Evolutionary conservation across 768 basidiomycete species (phyloP).

Genomic region (Agaricus subrufescens): DNA sequence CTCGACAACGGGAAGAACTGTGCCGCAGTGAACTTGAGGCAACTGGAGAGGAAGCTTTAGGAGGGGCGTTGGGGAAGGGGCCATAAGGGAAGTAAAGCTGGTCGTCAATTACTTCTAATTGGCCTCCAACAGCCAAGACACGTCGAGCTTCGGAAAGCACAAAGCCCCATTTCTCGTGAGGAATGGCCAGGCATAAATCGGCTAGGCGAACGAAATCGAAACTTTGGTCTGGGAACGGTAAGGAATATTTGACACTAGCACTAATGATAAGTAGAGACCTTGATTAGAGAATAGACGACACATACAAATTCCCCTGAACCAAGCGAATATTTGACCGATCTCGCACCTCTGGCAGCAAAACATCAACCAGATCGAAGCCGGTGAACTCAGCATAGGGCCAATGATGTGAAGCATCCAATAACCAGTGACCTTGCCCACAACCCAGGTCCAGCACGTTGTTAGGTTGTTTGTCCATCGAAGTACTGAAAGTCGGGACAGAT

Average conservation of each 20-base stretch:
- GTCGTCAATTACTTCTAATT: conserved; percentile 74
- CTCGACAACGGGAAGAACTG: neutral
- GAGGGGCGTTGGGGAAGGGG: conserved; percentile 10
- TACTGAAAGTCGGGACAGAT: conserved; percentile 57
- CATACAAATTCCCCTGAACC: conserved; percentile 67
- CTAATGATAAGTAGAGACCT: neutral
- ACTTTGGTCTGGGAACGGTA: conserved; percentile 58
- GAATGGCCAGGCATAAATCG: conserved; percentile 59
- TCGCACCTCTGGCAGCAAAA: conserved; percentile 33
- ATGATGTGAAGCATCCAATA: conserved; percentile 49
- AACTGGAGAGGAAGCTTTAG: neutral
- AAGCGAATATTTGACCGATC: conserved; percentile 42
- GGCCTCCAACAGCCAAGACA: conserved; percentile 55
- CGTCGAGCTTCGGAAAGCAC: conserved; percentile 59
- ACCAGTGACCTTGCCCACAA: conserved; percentile 71
- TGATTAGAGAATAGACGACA: conserved; percentile 12
- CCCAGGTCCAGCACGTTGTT: conserved; percentile 66
- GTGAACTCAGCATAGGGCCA: conserved; percentile 61
- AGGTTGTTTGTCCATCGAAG: conserved; percentile 45
- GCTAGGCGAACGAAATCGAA: conserved; percentile 78
- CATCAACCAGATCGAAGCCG: conserved; percentile 62
- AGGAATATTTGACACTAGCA: conserved; percentile 44
- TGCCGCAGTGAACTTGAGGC: neutral
- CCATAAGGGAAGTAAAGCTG: conserved; percentile 60
- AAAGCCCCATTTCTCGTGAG: conserved; percentile 52